phyloP scores from a whole-genome alignment of 257 asterid genomes.

The Fraxinus quadrangulata region DNA sequence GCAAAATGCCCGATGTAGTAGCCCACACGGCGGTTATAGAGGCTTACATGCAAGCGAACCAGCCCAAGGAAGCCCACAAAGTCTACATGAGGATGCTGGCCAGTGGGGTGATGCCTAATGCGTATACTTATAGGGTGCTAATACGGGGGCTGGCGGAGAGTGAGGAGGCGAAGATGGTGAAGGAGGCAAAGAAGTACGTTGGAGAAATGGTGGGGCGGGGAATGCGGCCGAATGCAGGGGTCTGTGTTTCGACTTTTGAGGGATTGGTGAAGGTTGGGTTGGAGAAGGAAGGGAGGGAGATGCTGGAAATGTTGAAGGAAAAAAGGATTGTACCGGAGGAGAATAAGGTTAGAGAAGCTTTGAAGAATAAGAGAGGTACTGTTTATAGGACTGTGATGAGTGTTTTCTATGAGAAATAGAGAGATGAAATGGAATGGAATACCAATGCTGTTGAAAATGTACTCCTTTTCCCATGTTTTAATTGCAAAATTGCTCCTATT shows the following conservation, averaged over 20 bases:
- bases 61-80: conserved; percentile 65
- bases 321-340: conserved; percentile 61
- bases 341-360: conserved; percentile 34
- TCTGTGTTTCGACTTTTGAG: conserved; percentile 49
- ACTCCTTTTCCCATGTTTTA: no score
- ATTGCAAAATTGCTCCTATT: no score
- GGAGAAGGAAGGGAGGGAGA: conserved; percentile 47
- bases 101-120: conserved; percentile 74
- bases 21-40: conserved; percentile 89
- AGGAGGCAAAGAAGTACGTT: conserved; percentile 56
- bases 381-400: conserved; percentile 35
- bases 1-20: conserved; percentile 77
- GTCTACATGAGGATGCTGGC: conserved; percentile 70
- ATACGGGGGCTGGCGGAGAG: conserved; percentile 55
- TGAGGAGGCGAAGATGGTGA: conserved; percentile 58
- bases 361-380: conserved; percentile 40
- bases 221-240: conserved; percentile 57
- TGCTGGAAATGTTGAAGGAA: conserved; percentile 63
- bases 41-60: conserved; percentile 72
- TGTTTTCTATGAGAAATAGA: conserved; percentile 19
- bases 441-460: neutral
- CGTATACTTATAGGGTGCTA: conserved; percentile 59
- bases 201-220: conserved; percentile 76
- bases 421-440: neutral
- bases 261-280: conserved; percentile 53